phyloP scores from a whole-genome alignment of 495 filamentous ascomycete genomes.

The Aspergillus panamensis region DNA sequence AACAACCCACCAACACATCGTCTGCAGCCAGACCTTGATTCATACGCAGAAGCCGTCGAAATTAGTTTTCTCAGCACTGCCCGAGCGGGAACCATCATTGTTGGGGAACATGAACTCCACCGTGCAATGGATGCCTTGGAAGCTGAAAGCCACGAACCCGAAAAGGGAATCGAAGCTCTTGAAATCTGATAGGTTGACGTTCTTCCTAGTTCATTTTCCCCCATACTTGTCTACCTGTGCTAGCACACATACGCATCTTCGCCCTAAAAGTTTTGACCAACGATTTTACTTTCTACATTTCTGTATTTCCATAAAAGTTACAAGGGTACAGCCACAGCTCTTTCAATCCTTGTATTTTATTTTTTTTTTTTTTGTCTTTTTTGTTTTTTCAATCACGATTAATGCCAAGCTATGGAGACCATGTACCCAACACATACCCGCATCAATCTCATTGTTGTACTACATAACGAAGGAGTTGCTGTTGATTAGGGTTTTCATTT shows the following conservation, averaged over 20 bases:
- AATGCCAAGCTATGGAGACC: not conserved
- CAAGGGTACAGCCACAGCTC: not conserved
- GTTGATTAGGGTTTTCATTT: not conserved
- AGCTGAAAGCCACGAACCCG: conserved; percentile 33
- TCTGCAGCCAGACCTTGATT: conserved; percentile 41
- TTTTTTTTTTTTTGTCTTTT: conserved; percentile 6
- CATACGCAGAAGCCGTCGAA: conserved; percentile 61
- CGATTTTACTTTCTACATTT: not conserved
- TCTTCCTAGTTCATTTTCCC: not conserved
- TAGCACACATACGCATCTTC: not conserved
- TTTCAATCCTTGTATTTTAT: not conserved
- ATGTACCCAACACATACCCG: not conserved
- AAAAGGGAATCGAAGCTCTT: conserved; percentile 16
- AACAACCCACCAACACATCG: conserved; percentile 28
- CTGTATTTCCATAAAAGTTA: conserved; percentile 11
- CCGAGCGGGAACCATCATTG: conserved; percentile 83
- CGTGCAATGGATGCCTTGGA: conserved; percentile 68
- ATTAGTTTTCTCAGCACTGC: conserved; percentile 90
- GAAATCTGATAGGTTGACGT: conserved; percentile 15
- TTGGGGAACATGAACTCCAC: conserved; percentile 66
- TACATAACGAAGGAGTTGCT: not conserved
- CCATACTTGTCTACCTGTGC: not conserved
- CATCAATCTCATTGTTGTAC: not conserved
- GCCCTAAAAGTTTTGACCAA: not conserved
- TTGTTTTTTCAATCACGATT: conserved; percentile 5